Percentiles rank a stretch among this genome's conserved stretches.
phyloP scores from a whole-genome alignment of 2,329 filamentous ascomycete species.

The Fusarium haematococcum region DNA sequence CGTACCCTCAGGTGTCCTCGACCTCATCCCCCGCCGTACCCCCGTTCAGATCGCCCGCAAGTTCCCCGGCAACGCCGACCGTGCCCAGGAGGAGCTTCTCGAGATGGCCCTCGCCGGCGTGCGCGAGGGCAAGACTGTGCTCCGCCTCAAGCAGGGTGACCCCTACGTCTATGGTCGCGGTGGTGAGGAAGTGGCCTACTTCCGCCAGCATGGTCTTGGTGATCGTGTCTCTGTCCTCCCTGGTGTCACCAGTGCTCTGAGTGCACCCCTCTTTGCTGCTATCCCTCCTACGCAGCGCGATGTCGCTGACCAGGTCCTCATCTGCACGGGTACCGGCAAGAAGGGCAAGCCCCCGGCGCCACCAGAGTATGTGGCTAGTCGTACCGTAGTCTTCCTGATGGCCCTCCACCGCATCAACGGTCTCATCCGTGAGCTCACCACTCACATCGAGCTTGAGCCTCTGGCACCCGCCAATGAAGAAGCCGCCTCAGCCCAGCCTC shows the following conservation, averaged over 20 bases:
- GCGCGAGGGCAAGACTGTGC: slow-evolving; percentile 77
- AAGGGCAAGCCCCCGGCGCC: slow-evolving; percentile 87
- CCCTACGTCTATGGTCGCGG: slow-evolving; percentile 96
- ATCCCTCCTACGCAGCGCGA: slow-evolving; percentile 91
- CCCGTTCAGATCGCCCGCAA: slow-evolving; percentile 94
- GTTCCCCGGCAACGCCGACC: slow-evolving; percentile 96
- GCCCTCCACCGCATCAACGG: slow-evolving; percentile 85
- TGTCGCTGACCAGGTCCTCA: slow-evolving; percentile 89
- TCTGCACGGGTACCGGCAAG: slow-evolving; percentile 96
- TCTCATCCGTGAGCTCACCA: slow-evolving; percentile 78
- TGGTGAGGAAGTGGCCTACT: slow-evolving; percentile 91
- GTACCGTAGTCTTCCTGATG: slow-evolving; percentile 96
- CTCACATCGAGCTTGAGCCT: slow-evolving; percentile 51
- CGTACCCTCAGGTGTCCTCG: slow-evolving; percentile 85
- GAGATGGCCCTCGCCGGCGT: slow-evolving; percentile 78
- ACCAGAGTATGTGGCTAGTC: slow-evolving; percentile 78
- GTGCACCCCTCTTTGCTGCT: slow-evolving; percentile 86
- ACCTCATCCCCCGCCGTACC: slow-evolving; percentile 89
- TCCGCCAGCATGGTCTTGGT: slow-evolving; percentile 76
- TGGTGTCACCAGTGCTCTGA: slow-evolving; percentile 89
- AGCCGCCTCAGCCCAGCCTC: slow-evolving; percentile 15
- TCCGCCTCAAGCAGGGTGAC: slow-evolving; percentile 95
- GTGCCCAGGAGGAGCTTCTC: slow-evolving; percentile 90
- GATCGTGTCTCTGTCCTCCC: slow-evolving; percentile 79
- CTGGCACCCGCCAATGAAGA: slow-evolving; percentile 40